phyloP scores from a whole-genome alignment of 148 eudicot species.

The Agrostemma githago region DNA sequence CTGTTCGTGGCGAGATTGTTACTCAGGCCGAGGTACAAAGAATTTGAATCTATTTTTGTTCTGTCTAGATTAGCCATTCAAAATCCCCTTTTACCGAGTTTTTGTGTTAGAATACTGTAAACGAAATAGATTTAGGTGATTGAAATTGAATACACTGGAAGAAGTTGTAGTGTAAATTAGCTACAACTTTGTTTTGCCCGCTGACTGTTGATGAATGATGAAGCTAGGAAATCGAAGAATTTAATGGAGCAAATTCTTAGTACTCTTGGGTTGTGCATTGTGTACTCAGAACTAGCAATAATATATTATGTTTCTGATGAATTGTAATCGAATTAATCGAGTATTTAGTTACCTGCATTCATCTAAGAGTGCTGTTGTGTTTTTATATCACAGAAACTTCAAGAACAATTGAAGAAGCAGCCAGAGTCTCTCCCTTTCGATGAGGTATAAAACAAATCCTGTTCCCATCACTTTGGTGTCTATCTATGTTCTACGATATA shows the following conservation, averaged over 20 bases:
- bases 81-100: background rate
- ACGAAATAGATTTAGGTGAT: background rate
- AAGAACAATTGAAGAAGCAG: slow-evolving; percentile 59
- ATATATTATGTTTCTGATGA: background rate
- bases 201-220: background rate
- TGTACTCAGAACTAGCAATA: background rate
- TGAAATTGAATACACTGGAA: background rate
- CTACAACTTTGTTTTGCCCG: background rate
- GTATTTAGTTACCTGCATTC: background rate
- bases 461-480: background rate
- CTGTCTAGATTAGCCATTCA: background rate
- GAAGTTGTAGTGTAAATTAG: slow-evolving; percentile 1
- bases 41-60: background rate
- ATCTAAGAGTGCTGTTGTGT: background rate
- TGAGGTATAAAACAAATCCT: slow-evolving; percentile 43
- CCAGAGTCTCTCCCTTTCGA: slow-evolving; percentile 86
- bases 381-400: slow-evolving; percentile 55
- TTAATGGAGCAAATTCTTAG: background rate
- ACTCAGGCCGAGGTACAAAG: slow-evolving; percentile 58
- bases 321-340: background rate
- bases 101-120: background rate
- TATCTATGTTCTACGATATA: background rate
- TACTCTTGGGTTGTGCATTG: background rate
- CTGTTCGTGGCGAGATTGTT: slow-evolving; percentile 93
- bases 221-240: background rate